Conservation (phyloP, 345 rosid species). For the Salix exigua region DNA sequence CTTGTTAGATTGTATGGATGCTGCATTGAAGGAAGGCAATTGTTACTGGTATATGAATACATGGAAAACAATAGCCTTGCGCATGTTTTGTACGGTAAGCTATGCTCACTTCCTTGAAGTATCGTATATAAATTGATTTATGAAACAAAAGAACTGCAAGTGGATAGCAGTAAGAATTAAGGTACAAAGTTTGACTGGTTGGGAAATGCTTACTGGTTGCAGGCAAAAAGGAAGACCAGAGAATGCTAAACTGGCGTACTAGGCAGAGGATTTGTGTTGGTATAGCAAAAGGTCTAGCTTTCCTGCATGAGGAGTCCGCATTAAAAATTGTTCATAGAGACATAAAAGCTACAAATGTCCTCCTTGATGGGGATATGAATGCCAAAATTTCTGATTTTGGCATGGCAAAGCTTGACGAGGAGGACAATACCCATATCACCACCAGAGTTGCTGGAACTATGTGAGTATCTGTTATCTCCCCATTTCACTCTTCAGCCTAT, state of each 20-base stretch:
- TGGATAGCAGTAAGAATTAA: too few species aligned
- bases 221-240: not conserved
- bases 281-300: conserved; percentile 31
- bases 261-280: conserved; percentile 28
- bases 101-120: not conserved
- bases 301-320: conserved; percentile 32
- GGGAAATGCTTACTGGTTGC: not conserved
- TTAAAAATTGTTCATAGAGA: conserved; percentile 32
- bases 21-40: too few species aligned
- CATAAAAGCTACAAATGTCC: conserved; percentile 26
- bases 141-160: too few species aligned
- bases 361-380: conserved; percentile 29
- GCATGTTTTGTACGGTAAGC: conserved; percentile 39
- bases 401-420: conserved; percentile 30
- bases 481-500: too few species aligned
- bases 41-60: too few species aligned
- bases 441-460: conserved; percentile 29
- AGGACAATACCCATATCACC: conserved; percentile 27
- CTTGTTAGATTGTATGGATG: too few species aligned
- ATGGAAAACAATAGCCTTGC: conserved; percentile 49
- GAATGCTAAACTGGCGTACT: not conserved
- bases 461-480: conserved; percentile 1
- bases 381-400: conserved; percentile 37
- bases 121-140: too few species aligned
- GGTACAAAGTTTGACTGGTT: too few species aligned